A percentile compares a stretch with the other conserved stretches of the same genome.
phyloP scores from a whole-genome alignment of 352 stramenopile species.

The Saprolegnia parasitica region DNA sequence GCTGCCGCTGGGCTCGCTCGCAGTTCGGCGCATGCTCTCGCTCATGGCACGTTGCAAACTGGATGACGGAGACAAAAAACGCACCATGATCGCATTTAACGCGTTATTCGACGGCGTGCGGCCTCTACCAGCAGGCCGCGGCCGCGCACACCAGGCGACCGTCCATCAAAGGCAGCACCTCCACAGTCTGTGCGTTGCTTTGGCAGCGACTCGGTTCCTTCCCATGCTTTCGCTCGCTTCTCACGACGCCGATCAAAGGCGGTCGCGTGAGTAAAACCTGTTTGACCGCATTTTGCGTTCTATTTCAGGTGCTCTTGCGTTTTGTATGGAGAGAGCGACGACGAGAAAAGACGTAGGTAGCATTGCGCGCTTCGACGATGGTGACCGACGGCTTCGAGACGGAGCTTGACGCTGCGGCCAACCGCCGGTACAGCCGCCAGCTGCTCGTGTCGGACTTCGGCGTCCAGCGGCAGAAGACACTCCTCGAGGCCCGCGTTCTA shows the following conservation, averaged over 20 bases:
- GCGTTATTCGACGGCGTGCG: neutral
- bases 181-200: no score
- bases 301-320: neutral
- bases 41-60: neutral
- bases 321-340: neutral
- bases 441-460: constrained; percentile 93
- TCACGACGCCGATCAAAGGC: neutral
- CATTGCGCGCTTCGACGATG: neutral
- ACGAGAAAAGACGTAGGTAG: neutral
- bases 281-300: neutral
- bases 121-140: no score
- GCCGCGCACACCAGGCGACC: no score
- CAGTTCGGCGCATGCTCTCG: neutral
- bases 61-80: constrained; percentile 1
- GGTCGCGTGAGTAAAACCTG: neutral
- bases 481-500: constrained; percentile 73
- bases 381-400: neutral
- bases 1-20: constrained; percentile 19
- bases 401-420: constrained; percentile 33
- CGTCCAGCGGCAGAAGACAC: constrained; percentile 74
- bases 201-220: no score
- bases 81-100: neutral
- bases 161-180: no score
- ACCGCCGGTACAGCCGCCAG: constrained; percentile 91
- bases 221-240: neutral